Conservation (phyloP, 2,329 filamentous ascomycete genomes). For the Cercospora sojina region DNA sequence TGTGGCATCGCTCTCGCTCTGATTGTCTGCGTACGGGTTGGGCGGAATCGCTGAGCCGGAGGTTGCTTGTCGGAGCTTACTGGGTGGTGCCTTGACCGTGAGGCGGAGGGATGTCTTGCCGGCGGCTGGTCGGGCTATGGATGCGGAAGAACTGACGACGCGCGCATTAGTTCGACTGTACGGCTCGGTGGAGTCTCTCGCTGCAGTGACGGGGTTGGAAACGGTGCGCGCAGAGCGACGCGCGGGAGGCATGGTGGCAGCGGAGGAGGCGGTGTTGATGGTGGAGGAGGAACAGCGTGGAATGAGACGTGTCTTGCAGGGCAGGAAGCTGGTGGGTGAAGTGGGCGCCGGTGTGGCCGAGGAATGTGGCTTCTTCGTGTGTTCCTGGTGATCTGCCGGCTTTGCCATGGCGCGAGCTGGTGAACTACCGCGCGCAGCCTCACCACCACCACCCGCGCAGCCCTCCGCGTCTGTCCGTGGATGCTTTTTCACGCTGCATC, state of each 20-base stretch:
- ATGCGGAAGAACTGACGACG: conserved; percentile 29
- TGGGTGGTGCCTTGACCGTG: conserved; percentile 52
- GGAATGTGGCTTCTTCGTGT: conserved; percentile 4
- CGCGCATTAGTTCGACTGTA: conserved; percentile 32
- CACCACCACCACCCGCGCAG: neutral
- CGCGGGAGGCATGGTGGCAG: conserved; percentile 35
- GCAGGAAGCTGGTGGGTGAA: conserved; percentile 3
- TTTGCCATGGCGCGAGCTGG: neutral
- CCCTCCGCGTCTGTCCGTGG: neutral
- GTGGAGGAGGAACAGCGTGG: neutral
- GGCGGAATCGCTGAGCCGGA: conserved; percentile 38
- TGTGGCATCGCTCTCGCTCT: conserved; percentile 38
- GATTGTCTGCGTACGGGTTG: conserved; percentile 35
- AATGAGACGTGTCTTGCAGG: neutral
- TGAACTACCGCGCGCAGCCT: neutral
- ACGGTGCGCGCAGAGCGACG: conserved; percentile 36
- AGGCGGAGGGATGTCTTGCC: conserved; percentile 49
- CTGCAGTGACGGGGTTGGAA: conserved; percentile 20
- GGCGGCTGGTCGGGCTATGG: conserved; percentile 42
- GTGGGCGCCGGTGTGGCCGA: conserved; percentile 11
- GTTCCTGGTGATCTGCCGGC: neutral
- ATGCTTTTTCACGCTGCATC: neutral
- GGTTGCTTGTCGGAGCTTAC: conserved; percentile 50
- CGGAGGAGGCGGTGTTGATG: neutral
- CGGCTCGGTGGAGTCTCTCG: conserved; percentile 26